Percentiles rank a stretch among this genome's conserved stretches.
These are phyloP conservation scores for Coemansia sp. DNA, from an alignment of 192 early-diverging fungal species.

Conservation along the genomic window DNA sequence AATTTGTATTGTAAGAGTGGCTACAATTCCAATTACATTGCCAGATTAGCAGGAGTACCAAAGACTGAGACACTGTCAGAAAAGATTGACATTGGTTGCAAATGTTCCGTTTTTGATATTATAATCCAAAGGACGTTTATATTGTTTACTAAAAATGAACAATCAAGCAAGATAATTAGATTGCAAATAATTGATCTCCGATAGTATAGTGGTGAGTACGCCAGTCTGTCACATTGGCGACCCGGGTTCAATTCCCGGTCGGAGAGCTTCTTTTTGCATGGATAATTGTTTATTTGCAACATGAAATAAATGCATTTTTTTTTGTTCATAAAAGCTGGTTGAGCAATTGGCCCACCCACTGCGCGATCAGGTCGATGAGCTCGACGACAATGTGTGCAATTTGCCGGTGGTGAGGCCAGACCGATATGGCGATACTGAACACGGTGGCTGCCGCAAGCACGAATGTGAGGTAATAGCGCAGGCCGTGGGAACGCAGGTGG, in stretches of 20 bases:
- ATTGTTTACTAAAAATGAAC: neutral
- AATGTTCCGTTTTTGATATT: too few relatives aligned
- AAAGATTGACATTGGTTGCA: too few relatives aligned
- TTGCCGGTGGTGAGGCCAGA: constrained; percentile 37
- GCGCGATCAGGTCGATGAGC: constrained; percentile 30
- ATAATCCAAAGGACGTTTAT: too few relatives aligned
- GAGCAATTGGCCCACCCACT: constrained; percentile 39
- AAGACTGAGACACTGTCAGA: too few relatives aligned
- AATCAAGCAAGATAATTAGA: neutral
- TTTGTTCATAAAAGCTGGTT: neutral
- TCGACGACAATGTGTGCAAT: constrained; percentile 22
- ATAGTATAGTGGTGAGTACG: constrained; percentile 38
- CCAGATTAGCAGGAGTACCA: too few relatives aligned
- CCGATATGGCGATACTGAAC: constrained; percentile 13
- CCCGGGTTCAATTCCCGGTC: constrained; percentile 42
- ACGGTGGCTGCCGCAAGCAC: constrained; percentile 16
- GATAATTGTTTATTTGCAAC: neutral
- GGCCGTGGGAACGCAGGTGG: neutral
- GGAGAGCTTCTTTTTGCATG: constrained; percentile 24
- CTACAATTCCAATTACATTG: too few relatives aligned
- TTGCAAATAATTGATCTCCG: constrained; percentile 3
- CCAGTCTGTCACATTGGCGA: constrained; percentile 37
- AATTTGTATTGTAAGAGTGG: too few relatives aligned
- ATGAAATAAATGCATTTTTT: neutral
- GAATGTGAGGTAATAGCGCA: neutral